These are phyloP conservation scores for Terana coerulea DNA, from an alignment of 768 basidiomycete genomes.

Conservation along the genomic window DNA sequence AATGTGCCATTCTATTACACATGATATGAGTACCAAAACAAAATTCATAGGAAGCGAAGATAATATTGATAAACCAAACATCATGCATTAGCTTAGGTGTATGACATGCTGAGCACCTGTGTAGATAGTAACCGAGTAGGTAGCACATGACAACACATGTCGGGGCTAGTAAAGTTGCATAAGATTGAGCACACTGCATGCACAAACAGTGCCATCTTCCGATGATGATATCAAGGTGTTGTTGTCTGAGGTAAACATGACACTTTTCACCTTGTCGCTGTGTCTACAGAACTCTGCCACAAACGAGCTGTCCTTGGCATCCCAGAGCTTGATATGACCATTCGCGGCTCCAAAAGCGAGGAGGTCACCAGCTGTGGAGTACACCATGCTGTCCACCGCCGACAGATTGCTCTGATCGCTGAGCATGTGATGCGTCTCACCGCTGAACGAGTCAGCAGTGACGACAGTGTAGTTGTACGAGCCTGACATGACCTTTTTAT, in stretches of 20 bases:
- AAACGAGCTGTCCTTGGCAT: constrained; percentile 7
- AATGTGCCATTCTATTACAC: no score
- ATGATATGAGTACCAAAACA: no score
- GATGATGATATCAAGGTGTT: constrained; percentile 39
- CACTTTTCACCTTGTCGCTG: constrained; percentile 27
- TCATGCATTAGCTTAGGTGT: no score
- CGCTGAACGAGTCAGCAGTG: constrained; percentile 17
- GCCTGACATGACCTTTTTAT: constrained; percentile 38
- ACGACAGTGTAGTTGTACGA: constrained; percentile 29
- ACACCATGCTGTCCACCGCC: constrained; percentile 10
- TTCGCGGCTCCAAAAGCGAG: constrained; percentile 20
- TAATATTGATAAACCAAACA: no score
- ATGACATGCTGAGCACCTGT: no score
- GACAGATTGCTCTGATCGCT: constrained; percentile 2
- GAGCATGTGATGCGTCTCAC: constrained; percentile 10
- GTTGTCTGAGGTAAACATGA: constrained; percentile 41
- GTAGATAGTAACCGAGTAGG: no score
- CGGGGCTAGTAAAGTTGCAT: not conserved
- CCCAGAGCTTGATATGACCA: constrained; percentile 17
- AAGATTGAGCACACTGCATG: constrained; percentile 17
- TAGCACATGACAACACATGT: no score
- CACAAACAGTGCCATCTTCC: constrained; percentile 29
- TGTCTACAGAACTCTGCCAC: constrained; percentile 20
- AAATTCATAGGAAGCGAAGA: no score
- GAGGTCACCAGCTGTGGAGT: constrained; percentile 10